Conservation (phyloP, 2,329 filamentous ascomycete species). For the Pseudogymnoascus sp. region DNA sequence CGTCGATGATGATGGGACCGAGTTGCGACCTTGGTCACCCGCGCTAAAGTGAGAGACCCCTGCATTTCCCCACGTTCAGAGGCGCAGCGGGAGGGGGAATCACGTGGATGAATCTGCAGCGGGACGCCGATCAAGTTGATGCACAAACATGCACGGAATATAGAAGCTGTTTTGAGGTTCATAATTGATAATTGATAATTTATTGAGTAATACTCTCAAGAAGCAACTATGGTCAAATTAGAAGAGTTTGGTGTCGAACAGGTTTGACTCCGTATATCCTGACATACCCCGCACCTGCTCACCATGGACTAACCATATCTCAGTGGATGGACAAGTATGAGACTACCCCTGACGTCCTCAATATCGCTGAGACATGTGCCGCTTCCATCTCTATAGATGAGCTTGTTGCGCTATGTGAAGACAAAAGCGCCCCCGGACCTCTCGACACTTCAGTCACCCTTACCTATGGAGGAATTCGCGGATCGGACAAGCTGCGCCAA, state of each 20-base stretch:
- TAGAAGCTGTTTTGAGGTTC: neutral
- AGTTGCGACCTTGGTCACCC: neutral
- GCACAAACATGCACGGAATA: neutral
- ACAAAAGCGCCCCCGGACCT: conserved; percentile 38
- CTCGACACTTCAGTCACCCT: conserved; percentile 52
- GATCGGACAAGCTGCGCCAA: conserved; percentile 54
- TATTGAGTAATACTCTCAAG: neutral
- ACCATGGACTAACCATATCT: conserved; percentile 11
- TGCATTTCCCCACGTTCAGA: conserved; percentile 1
- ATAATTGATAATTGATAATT: neutral
- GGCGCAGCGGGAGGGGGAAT: neutral
- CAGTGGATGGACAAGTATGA: conserved; percentile 60
- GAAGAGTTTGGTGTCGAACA: conserved; percentile 30
- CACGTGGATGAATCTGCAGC: neutral
- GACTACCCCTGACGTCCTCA: conserved; percentile 49
- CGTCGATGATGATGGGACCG: conserved; percentile 8
- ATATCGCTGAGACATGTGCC: conserved; percentile 74
- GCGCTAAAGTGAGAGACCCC: neutral
- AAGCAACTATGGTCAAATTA: conserved; percentile 33
- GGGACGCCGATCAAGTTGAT: neutral
- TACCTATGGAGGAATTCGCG: conserved; percentile 67
- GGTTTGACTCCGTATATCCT: conserved; percentile 1
- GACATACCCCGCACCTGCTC: neutral
- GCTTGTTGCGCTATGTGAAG: conserved; percentile 51
- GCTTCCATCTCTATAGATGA: conserved; percentile 67